Evolutionary conservation across 2,329 filamentous ascomycete species (phyloP).

Genomic region (Fusarium fujikuroi): DNA sequence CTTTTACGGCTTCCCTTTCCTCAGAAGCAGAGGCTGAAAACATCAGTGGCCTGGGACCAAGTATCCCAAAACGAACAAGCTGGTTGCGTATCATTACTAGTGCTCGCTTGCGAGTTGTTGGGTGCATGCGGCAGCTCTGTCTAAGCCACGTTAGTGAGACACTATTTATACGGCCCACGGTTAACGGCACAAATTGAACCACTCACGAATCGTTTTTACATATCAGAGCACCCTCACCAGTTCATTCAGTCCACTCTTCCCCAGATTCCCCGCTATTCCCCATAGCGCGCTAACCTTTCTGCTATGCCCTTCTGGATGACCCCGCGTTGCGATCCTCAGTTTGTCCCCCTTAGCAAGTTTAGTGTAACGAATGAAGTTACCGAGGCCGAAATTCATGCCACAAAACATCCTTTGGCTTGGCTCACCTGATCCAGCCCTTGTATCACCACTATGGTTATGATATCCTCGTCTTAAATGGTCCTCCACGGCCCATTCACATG

Average conservation of each 20-base stretch:
- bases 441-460: not conserved
- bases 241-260: not conserved
- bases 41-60: not conserved
- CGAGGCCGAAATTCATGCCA: conserved; percentile 1
- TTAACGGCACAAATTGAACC: not conserved
- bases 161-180: not conserved
- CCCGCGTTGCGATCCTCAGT: not conserved
- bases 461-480: not conserved
- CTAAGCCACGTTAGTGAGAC: not conserved
- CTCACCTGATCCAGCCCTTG: not conserved
- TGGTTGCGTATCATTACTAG: not conserved
- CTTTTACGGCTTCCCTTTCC: not conserved
- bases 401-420: not conserved
- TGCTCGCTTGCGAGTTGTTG: no score
- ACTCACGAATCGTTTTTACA: not conserved
- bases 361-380: not conserved
- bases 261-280: not conserved
- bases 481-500: not conserved
- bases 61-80: not conserved
- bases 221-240: not conserved
- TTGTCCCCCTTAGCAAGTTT: not conserved
- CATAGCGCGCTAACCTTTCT: not conserved
- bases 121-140: not conserved
- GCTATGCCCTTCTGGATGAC: not conserved
- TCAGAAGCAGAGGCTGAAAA: not conserved